phyloP scores from a whole-genome alignment of 768 basidiomycete species.

The Tricholomella constricta region DNA sequence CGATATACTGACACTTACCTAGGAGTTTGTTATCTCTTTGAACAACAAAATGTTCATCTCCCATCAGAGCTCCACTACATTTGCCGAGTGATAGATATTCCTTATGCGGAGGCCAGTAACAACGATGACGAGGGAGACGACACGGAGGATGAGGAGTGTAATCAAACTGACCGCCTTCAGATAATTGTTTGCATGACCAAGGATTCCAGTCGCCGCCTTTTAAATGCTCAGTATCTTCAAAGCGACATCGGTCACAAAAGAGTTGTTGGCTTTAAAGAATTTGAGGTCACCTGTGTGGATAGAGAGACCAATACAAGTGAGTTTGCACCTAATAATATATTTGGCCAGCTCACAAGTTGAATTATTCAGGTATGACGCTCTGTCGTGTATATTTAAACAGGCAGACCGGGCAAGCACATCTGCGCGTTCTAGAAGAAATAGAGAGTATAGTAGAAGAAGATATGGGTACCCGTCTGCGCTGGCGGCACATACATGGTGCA shows the following conservation, averaged over 20 bases:
- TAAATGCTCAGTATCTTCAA: slow-evolving; percentile 21
- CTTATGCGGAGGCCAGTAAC: not conserved
- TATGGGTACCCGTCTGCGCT: slow-evolving; percentile 17
- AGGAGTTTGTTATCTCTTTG: slow-evolving; percentile 18
- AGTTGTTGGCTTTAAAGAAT: slow-evolving; percentile 27
- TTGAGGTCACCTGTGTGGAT: slow-evolving; percentile 24
- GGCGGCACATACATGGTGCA: slow-evolving; percentile 21
- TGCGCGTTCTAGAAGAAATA: slow-evolving; percentile 18
- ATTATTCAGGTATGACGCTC: slow-evolving; percentile 24
- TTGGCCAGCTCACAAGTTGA: too few relatives aligned
- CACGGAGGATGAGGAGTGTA: slow-evolving; percentile 15
- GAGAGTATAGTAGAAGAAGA: slow-evolving; percentile 22
- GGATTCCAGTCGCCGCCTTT: slow-evolving; percentile 18
- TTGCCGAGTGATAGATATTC: slow-evolving; percentile 9
- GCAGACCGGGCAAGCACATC: slow-evolving; percentile 21
- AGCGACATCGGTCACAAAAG: slow-evolving; percentile 29
- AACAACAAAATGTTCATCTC: slow-evolving; percentile 10
- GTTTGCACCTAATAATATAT: not conserved
- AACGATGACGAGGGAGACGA: not conserved
- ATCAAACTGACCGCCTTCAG: slow-evolving; percentile 11
- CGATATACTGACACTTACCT: not conserved
- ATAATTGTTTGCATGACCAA: slow-evolving; percentile 27
- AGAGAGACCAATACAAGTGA: slow-evolving; percentile 19
- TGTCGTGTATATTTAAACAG: slow-evolving; percentile 20
- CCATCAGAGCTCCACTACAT: slow-evolving; percentile 21